Conservation (phyloP, 2,329 filamentous ascomycete genomes). For the Rhynchosporium secalis region DNA sequence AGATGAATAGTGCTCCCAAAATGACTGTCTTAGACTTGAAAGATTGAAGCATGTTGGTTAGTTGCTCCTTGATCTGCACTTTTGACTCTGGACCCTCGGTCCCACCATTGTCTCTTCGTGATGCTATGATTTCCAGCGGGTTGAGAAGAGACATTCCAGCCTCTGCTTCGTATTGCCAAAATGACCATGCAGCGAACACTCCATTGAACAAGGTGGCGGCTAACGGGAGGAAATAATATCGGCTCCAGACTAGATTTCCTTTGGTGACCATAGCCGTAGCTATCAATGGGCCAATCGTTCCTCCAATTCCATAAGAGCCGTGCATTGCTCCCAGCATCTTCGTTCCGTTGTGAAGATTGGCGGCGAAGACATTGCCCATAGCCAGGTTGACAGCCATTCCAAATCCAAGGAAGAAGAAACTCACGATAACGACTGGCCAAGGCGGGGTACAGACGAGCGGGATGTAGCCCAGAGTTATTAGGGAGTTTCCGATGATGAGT, state of each 20-base stretch:
- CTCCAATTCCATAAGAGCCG: constrained; percentile 67
- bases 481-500: constrained; percentile 56
- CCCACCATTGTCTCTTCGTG: constrained; percentile 21
- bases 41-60: constrained; percentile 45
- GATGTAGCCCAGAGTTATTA: constrained; percentile 62
- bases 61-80: constrained; percentile 40
- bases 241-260: constrained; percentile 61
- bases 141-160: constrained; percentile 44
- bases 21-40: constrained; percentile 58
- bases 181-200: constrained; percentile 64
- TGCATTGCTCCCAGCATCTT: constrained; percentile 62
- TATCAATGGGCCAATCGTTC: constrained; percentile 65
- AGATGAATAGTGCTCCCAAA: constrained; percentile 78
- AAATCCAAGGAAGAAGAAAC: constrained; percentile 68
- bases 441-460: constrained; percentile 68
- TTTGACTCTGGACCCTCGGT: constrained; percentile 24
- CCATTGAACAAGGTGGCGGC: constrained; percentile 57
- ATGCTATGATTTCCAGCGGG: constrained; percentile 46
- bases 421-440: constrained; percentile 64
- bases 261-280: constrained; percentile 71
- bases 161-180: constrained; percentile 69
- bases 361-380: constrained; percentile 60
- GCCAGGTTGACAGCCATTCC: constrained; percentile 57
- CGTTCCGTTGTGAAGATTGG: constrained; percentile 54
- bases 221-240: constrained; percentile 71